Percentiles rank a stretch among this genome's conserved stretches.
phyloP scores from a whole-genome alignment of 2,329 filamentous ascomycete species.

The Xylariomycetidae sp. region DNA sequence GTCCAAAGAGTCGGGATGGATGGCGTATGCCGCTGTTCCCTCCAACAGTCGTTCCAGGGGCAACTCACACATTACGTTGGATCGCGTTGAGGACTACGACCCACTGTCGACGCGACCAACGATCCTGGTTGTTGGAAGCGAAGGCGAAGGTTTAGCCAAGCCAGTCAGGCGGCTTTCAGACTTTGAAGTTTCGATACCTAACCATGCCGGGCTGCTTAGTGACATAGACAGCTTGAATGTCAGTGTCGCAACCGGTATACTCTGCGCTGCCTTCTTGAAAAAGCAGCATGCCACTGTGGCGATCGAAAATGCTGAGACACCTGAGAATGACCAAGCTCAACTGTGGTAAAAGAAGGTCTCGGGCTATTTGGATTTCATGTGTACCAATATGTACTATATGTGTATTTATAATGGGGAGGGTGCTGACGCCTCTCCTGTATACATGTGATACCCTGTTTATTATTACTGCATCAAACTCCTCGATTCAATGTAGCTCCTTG shows the following conservation, averaged over 20 bases:
- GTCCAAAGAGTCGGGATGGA: conserved; percentile 72
- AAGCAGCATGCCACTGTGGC: conserved; percentile 21
- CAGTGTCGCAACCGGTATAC: conserved; percentile 75
- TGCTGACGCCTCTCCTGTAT: no score
- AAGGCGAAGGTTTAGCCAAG: conserved; percentile 68
- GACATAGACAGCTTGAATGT: conserved; percentile 90
- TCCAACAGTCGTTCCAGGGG: conserved; percentile 32
- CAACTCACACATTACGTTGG: conserved; percentile 43
- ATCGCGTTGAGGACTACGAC: conserved; percentile 43
- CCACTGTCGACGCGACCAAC: conserved; percentile 60
- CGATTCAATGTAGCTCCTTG: no score
- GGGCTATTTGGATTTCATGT: no score
- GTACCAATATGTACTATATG: conserved; percentile 9
- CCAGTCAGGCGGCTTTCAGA: conserved; percentile 64
- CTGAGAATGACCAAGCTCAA: conserved; percentile 8
- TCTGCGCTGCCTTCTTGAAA: conserved; percentile 66
- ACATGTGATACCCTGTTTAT: no score
- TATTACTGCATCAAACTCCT: no score
- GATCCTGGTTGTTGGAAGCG: conserved; percentile 77
- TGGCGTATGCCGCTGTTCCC: conserved; percentile 71
- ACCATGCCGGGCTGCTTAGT: conserved; percentile 41
- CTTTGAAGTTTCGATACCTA: conserved; percentile 60
- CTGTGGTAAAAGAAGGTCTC: conserved; percentile 23
- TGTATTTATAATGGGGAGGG: no score
- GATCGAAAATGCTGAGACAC: no score